Conservation (phyloP, 1,284 basidiomycete species). For the Irpex rosettiformis region DNA sequence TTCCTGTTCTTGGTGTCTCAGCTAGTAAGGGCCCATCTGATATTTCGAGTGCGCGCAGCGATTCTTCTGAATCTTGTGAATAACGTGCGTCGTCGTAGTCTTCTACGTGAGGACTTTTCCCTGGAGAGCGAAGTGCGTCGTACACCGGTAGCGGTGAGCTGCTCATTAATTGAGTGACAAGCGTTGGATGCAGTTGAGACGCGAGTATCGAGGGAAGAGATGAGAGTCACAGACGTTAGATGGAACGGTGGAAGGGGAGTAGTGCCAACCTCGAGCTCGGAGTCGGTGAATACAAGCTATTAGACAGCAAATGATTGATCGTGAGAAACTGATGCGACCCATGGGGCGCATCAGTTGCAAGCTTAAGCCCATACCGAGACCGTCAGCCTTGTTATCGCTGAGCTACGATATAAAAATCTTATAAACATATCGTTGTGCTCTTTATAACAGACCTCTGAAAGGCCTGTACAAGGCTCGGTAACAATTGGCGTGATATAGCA, state of each 20-base stretch:
- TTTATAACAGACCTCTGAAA: neutral
- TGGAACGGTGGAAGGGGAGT: neutral
- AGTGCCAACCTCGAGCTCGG: neutral
- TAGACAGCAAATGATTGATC: neutral
- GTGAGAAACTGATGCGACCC: neutral
- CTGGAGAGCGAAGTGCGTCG: slow-evolving; percentile 30
- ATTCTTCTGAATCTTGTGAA: slow-evolving; percentile 69
- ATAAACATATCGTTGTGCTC: neutral
- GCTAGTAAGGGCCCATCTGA: slow-evolving; percentile 53
- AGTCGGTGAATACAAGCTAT: neutral
- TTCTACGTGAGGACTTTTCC: slow-evolving; percentile 22
- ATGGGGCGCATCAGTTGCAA: neutral
- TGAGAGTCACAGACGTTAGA: neutral
- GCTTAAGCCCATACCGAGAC: slow-evolving; percentile 6
- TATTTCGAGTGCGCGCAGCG: slow-evolving; percentile 74
- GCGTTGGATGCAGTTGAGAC: neutral
- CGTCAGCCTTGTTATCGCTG: too few species aligned
- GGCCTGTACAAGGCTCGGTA: too few species aligned
- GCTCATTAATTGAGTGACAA: slow-evolving; percentile 19
- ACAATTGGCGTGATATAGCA: neutral
- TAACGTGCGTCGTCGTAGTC: slow-evolving; percentile 39
- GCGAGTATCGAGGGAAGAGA: neutral
- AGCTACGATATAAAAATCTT: too few species aligned
- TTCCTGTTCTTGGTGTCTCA: slow-evolving; percentile 27
- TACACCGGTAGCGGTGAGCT: slow-evolving; percentile 29